These are phyloP conservation scores for Vairimorpha necatrix DNA, from an alignment of 371 early-diverging fungal genomes.

Conservation along the genomic window DNA sequence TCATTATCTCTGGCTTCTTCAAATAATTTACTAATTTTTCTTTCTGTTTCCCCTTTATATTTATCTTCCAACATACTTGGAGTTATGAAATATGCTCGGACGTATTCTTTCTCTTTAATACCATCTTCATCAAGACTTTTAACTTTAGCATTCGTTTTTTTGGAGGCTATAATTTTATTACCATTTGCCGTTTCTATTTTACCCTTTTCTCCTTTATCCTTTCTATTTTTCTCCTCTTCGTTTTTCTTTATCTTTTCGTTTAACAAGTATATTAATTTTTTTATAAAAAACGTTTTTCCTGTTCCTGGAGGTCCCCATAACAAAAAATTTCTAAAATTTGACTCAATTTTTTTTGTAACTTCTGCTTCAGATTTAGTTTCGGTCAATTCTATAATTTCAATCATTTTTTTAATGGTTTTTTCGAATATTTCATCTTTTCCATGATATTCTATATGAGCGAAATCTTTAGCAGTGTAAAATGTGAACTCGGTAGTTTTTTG, in stretches of 20 bases:
- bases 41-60: slow-evolving; percentile 58
- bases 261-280: not conserved
- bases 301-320: slow-evolving; percentile 60
- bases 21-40: slow-evolving; percentile 38
- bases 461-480: not conserved
- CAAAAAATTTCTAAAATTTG: slow-evolving; percentile 29
- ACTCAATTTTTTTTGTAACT: not conserved
- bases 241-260: too few species aligned
- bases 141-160: too few species aligned
- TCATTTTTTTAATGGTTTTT: not conserved
- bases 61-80: slow-evolving; percentile 48
- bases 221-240: too few species aligned
- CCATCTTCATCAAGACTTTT: not conserved
- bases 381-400: not conserved
- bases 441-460: not conserved
- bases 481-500: too few species aligned
- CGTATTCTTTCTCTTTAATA: not conserved
- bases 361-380: not conserved
- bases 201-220: too few species aligned
- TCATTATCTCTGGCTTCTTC: slow-evolving; percentile 27
- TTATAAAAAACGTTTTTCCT: slow-evolving; percentile 59
- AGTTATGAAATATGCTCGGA: slow-evolving; percentile 39
- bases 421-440: not conserved
- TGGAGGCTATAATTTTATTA: too few species aligned
- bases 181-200: too few species aligned